Evolutionary conservation across 2,329 filamentous ascomycete genomes (phyloP), one percentile per base, ranked within the genome.

Genomic region (Aspergillus calidoustus): DNA sequence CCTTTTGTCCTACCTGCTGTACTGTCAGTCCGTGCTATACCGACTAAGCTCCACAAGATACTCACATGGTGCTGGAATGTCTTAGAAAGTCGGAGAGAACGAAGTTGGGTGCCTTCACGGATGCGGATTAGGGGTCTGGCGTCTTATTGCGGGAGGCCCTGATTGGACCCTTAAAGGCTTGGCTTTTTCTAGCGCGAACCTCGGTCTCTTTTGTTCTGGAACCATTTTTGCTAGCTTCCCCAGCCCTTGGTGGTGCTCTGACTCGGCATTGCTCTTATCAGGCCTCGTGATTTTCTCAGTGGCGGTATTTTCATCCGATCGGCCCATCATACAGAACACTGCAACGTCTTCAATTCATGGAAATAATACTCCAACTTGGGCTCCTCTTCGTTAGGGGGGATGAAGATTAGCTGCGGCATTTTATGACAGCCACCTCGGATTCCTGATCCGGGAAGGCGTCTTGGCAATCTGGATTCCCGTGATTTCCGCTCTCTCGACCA

Each of bases 111-210:
- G 19, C 49, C 22, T 25, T 48, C 25, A 60, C 57, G 48, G 8
- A 56, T 54, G 55, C 49, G 44, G 54, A 48, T 57, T 58, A 49
- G 54, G 54, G 58, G 49, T 55, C 54, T 53, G 49, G 25, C n/a
- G 66, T 68, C 60, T 63, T 47, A 63, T 30, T 56, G 31, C 44
- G 28, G 25, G 8, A 30, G 51, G n/a, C 34, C 38, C 28, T 60
- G 57, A 64, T 63, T 64, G 63, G 63, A 22, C 54, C 44, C 25
- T 50, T 22, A 11, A 30, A 51, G 51, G 57, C 66, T 69, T 68
- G 68, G 66, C 66, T 68, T 67, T 64, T 58, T 65, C 64, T 69
- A 69, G 68, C 53, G 63, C 52, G 54, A 58, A 64, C 62, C 56
- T 57, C 55, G 48, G 34, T 28, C 47, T 25, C 47, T 51, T 47